phyloP scores from a whole-genome alignment of 768 basidiomycete genomes.

The Lyophyllum atratum region DNA sequence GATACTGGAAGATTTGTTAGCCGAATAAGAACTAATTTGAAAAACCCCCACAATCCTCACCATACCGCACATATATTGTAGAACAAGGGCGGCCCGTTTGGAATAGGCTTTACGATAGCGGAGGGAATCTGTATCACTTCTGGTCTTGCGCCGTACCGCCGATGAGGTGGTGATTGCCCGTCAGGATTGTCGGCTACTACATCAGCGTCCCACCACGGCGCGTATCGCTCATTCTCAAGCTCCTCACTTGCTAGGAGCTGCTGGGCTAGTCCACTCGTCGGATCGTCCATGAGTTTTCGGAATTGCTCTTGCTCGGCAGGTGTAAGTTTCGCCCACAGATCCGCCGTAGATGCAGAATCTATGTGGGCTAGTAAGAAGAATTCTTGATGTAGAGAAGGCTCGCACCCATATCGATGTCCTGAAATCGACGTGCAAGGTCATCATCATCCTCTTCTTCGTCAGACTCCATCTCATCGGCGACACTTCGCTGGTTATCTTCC shows the following conservation, averaged over 20 bases:
- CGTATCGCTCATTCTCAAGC: constrained; percentile 45
- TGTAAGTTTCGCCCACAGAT: constrained; percentile 63
- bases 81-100: constrained; percentile 44
- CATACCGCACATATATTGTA: constrained; percentile 72
- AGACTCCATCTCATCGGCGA: constrained; percentile 40
- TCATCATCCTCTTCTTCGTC: constrained; percentile 35
- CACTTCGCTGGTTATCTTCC: constrained; percentile 45
- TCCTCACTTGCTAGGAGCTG: constrained; percentile 61
- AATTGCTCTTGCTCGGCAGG: constrained; percentile 64
- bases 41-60: constrained; percentile 40
- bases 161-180: background rate
- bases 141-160: constrained; percentile 40
- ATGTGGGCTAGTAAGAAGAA: background rate
- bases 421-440: constrained; percentile 53
- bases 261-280: constrained; percentile 59
- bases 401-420: constrained; percentile 64
- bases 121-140: constrained; percentile 47
- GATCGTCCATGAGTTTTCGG: constrained; percentile 57
- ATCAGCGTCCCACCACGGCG: constrained; percentile 75
- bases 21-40: background rate
- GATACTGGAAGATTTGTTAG: constrained; percentile 42
- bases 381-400: background rate
- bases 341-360: constrained; percentile 60
- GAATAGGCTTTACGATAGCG: constrained; percentile 40
- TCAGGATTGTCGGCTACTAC: constrained; percentile 11